Conservation (phyloP, 2,329 filamentous ascomycete genomes). For the Cercospora citrullina region DNA sequence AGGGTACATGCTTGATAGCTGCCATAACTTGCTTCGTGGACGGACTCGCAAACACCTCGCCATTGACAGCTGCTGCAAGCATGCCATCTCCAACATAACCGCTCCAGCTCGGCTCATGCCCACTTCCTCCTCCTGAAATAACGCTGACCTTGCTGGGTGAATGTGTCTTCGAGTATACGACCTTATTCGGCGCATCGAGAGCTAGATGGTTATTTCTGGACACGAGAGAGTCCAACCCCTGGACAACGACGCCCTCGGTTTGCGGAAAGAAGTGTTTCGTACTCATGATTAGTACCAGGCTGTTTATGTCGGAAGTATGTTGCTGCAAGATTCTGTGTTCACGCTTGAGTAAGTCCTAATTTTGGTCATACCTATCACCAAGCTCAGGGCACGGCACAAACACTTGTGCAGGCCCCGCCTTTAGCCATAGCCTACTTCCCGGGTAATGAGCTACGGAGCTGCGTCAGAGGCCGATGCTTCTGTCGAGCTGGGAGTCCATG, state of each 20-base stretch:
- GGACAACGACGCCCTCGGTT: slow-evolving; percentile 53
- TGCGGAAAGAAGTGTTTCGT: slow-evolving; percentile 57
- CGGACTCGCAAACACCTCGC: slow-evolving; percentile 52
- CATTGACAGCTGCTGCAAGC: slow-evolving; percentile 50
- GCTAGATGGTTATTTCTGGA: slow-evolving; percentile 47
- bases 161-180: slow-evolving; percentile 51
- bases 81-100: slow-evolving; percentile 53
- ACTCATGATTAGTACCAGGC: slow-evolving; percentile 44
- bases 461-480: slow-evolving; percentile 14
- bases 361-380: neutral
- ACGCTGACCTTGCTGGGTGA: slow-evolving; percentile 47
- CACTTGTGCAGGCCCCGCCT: slow-evolving; percentile 2
- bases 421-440: slow-evolving; percentile 1
- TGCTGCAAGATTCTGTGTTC: neutral
- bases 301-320: neutral
- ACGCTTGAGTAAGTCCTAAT: neutral
- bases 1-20: slow-evolving; percentile 49
- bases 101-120: slow-evolving; percentile 53
- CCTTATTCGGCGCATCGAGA: slow-evolving; percentile 50
- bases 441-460: slow-evolving; percentile 8
- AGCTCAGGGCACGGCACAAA: neutral
- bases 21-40: slow-evolving; percentile 53
- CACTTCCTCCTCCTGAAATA: slow-evolving; percentile 50
- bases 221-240: slow-evolving; percentile 50
- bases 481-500: neutral